Evolutionary conservation across 169 alveolate genomes (phyloP).

Genomic region (Plasmodium ovale): DNA sequence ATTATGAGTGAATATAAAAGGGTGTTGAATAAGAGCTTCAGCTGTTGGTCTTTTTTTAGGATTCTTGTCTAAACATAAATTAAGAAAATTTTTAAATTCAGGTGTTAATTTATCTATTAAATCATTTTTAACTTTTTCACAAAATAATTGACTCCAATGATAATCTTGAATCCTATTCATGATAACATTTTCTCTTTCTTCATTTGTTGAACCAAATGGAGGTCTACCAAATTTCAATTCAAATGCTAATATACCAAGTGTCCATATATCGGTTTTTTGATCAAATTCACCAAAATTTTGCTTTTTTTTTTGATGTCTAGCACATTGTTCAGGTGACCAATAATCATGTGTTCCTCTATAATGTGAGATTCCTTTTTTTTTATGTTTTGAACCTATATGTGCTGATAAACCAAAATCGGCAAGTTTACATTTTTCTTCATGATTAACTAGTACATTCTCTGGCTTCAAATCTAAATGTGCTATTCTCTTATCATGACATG

Average conservation of each 20-base stretch:
- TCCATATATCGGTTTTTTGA: constrained; percentile 90
- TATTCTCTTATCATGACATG: constrained; percentile 90
- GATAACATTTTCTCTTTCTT: constrained; percentile 78
- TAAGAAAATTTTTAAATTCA: constrained; percentile 80
- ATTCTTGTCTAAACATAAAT: constrained; percentile 83
- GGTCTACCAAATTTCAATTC: constrained; percentile 86
- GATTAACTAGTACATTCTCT: constrained; percentile 88
- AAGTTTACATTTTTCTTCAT: constrained; percentile 83
- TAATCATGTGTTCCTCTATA: constrained; percentile 82
- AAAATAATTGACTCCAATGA: constrained; percentile 79
- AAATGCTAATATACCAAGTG: constrained; percentile 87
- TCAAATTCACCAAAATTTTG: constrained; percentile 85
- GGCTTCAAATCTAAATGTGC: constrained; percentile 90
- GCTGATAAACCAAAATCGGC: constrained; percentile 92
- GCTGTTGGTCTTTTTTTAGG: constrained; percentile 83
- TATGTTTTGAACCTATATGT: constrained; percentile 84
- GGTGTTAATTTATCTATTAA: constrained; percentile 75
- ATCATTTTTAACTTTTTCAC: constrained; percentile 68
- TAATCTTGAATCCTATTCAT: constrained; percentile 81
- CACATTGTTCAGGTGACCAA: constrained; percentile 89
- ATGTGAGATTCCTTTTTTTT: constrained; percentile 78
- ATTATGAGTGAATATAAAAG: constrained; percentile 81
- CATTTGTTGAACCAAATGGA: constrained; percentile 86
- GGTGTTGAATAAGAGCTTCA: constrained; percentile 78
- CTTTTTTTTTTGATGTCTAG: constrained; percentile 79